Evolutionary conservation across 1,139 yeast species (phyloP).

Genomic region (Schwanniomyces etchellsii): DNA sequence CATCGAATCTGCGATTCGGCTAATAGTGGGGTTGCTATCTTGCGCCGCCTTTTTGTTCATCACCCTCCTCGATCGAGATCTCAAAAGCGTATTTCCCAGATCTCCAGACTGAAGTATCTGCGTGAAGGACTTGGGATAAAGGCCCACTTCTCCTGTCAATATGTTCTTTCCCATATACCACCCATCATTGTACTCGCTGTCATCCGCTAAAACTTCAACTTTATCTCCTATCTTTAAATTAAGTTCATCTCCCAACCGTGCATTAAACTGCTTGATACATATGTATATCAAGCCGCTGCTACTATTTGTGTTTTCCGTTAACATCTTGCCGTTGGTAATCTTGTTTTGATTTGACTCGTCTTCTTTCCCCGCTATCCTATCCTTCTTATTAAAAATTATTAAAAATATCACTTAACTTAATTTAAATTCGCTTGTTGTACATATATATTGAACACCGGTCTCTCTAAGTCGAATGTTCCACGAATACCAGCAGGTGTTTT

Average conservation of each 20-base stretch:
- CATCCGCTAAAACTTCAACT: slow-evolving; percentile 86
- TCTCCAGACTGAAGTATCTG: slow-evolving; percentile 29
- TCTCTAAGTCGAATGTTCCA: too few species aligned
- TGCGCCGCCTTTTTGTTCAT: slow-evolving; percentile 16
- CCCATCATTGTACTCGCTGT: slow-evolving; percentile 92
- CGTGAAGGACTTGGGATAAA: slow-evolving; percentile 86
- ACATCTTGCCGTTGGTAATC: background rate
- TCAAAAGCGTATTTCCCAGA: slow-evolving; percentile 25
- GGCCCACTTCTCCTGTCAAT: slow-evolving; percentile 66
- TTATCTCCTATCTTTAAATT: slow-evolving; percentile 77
- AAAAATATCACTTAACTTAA: too few species aligned
- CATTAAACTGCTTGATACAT: slow-evolving; percentile 81
- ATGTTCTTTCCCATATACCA: slow-evolving; percentile 90
- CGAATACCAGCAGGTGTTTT: too few species aligned
- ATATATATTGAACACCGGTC: too few species aligned
- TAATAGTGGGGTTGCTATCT: slow-evolving; percentile 7
- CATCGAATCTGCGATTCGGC: slow-evolving; percentile 13
- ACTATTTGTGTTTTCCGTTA: slow-evolving; percentile 1
- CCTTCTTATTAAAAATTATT: too few species aligned
- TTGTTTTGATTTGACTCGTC: too few species aligned
- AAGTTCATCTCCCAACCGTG: slow-evolving; percentile 86
- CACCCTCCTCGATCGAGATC: slow-evolving; percentile 57
- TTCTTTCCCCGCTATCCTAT: too few species aligned
- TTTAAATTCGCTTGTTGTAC: too few species aligned
- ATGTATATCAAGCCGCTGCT: slow-evolving; percentile 23